Percentiles rank a stretch among this genome's conserved stretches.
Conservation (phyloP, 345 rosid species). For the Populus pruinosa region DNA sequence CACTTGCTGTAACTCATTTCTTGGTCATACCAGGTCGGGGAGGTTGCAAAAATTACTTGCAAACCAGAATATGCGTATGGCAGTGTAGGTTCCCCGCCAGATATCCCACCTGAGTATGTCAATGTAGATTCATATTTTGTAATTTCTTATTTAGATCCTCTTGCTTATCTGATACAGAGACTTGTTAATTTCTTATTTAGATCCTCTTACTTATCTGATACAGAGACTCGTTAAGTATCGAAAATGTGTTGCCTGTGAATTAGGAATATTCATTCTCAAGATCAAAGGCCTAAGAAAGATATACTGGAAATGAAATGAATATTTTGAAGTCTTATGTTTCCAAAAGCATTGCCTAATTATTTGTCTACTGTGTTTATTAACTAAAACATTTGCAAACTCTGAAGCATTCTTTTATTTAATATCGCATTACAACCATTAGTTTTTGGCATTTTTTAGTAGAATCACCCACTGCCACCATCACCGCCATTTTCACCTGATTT, state of each 20-base stretch:
- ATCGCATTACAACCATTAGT: too few relatives aligned
- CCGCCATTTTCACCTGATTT: neutral
- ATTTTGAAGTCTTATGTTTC: neutral
- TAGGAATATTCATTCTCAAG: neutral
- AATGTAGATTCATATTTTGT: neutral
- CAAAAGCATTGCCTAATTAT: neutral
- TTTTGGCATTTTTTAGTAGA: neutral
- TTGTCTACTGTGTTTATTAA: too few relatives aligned
- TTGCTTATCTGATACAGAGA: neutral
- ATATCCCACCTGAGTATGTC: constrained; percentile 78
- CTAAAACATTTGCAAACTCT: too few relatives aligned
- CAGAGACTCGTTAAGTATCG: neutral
- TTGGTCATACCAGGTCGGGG: constrained; percentile 66
- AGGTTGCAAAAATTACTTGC: constrained; percentile 87
- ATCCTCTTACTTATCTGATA: neutral
- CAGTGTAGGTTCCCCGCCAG: constrained; percentile 81
- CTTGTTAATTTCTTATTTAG: neutral
- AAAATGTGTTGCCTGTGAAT: neutral
- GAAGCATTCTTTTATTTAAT: too few relatives aligned
- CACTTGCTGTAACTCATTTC: neutral
- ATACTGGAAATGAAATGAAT: neutral
- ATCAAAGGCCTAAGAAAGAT: neutral
- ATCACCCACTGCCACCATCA: neutral
- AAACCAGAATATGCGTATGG: constrained; percentile 96
- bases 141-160: neutral